These are phyloP conservation scores for Lepidopterella palustris DNA, from an alignment of 495 filamentous ascomycete species.

Conservation along the genomic window DNA sequence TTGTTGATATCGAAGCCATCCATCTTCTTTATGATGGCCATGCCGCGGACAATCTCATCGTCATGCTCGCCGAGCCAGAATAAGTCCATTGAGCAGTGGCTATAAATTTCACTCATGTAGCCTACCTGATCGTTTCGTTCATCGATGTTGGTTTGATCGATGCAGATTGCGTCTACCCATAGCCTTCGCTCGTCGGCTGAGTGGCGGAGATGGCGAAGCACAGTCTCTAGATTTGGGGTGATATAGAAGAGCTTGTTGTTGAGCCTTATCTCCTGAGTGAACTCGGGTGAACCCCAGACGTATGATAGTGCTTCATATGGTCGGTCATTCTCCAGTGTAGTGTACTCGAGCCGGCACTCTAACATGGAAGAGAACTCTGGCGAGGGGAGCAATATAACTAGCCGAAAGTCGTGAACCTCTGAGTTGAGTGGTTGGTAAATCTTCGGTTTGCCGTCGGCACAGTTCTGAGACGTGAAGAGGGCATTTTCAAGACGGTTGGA, in stretches of 20 bases:
- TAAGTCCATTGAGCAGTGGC: background rate
- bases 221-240: background rate
- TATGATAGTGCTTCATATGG: constrained; percentile 9
- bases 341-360: background rate
- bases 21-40: background rate
- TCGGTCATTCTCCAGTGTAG: background rate
- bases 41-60: background rate
- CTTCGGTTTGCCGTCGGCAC: too few relatives aligned
- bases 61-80: background rate
- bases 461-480: too few relatives aligned
- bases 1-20: background rate
- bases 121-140: background rate
- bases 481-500: too few relatives aligned
- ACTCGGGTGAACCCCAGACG: constrained; percentile 1
- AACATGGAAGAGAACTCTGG: background rate
- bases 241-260: background rate
- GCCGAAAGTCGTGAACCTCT: background rate
- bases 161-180: constrained; percentile 1
- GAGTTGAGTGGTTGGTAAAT: background rate
- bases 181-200: background rate
- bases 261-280: background rate
- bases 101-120: background rate
- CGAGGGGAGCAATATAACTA: background rate
- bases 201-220: constrained; percentile 4
- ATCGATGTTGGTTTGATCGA: background rate